Base-by-base conservation (phyloP, 441 rosid genomes). In the Breynia disticha region DNA sequence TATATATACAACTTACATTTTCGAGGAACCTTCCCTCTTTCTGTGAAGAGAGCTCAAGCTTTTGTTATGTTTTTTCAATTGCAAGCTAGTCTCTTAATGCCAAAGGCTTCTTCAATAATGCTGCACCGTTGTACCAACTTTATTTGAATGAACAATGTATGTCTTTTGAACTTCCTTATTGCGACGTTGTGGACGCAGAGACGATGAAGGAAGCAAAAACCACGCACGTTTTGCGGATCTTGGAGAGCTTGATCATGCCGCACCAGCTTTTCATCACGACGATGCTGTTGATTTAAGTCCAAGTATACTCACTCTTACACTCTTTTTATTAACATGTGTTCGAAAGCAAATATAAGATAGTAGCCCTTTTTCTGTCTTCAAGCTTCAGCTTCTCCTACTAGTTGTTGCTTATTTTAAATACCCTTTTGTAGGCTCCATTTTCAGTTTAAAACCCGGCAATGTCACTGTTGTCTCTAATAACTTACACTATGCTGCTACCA, bases 181-280 rank as follows among this genome's bases (percentile, higher is more conserved):
- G 13, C 4, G 50, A 16, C 15, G 46, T 59, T 42, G 19, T 6
- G 35, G 28, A 59, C 67, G 62, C 77, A 79, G 84, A 67, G 82
- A 75, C 28, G 79, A 79, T 59, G 75, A 78, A 48, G 57, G 39
- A 19, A 50, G 62, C 68, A 70, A 82, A 37, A 63, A 65, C 65
- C 84, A 67, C 50, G 24, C 81, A 52, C 75, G 73, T 56, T 76
- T 74, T 62, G 53, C 59, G 74, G 88, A 81, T 67, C 78, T 82
- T 74, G 90, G 86, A 20, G 93, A 87, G 86, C 85, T 85, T 79
- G 83, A 78, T 66, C 87, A 84, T 57, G 69, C 87, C 19, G 62
- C 60, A 19, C 46, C 70, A 52, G 74, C 73, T 57, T 84, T 78
- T 68, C 86, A 77, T 42, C 90, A 83, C 51, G 63, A 85, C 11